Evolutionary conservation across 192 early-diverging fungal species (phyloP).

Genomic region (Phycomyces blakesleeanus): DNA sequence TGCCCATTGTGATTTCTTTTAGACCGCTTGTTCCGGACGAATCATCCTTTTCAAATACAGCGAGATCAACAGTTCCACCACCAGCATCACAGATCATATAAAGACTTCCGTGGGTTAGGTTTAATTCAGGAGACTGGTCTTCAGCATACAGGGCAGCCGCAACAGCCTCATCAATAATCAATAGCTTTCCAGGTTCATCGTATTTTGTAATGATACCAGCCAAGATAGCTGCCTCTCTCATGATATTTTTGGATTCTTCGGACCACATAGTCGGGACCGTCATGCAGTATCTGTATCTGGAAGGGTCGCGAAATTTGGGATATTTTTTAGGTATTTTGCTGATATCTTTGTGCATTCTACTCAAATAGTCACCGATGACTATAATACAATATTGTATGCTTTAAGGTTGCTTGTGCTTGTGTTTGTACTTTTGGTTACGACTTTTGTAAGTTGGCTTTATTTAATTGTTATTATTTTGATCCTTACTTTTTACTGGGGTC

Average conservation of each 20-base stretch:
- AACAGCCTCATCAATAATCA: conserved; percentile 40
- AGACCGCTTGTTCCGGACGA: neutral
- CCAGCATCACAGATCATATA: conserved; percentile 47
- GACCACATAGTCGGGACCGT: conserved; percentile 51
- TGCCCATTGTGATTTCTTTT: conserved; percentile 9
- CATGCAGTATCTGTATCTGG: conserved; percentile 34
- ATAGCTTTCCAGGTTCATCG: conserved; percentile 38
- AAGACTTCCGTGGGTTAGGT: conserved; percentile 33
- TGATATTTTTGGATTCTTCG: conserved; percentile 28
- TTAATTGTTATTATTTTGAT: no score
- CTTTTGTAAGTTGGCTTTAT: no score
- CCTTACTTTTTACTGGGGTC: no score
- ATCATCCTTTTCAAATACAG: conserved; percentile 1
- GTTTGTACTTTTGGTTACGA: no score
- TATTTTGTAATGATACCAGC: conserved; percentile 32
- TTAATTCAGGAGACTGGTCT: conserved; percentile 17
- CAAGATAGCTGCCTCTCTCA: conserved; percentile 39
- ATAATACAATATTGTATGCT: conserved; percentile 13
- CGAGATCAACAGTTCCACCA: conserved; percentile 44
- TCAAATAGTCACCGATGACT: conserved; percentile 38
- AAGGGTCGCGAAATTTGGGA: no score
- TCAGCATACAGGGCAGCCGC: conserved; percentile 42
- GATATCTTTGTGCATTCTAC: conserved; percentile 35
- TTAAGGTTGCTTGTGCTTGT: no score
- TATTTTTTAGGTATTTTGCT: conserved; percentile 32